Base-by-base conservation (phyloP, 2,329 filamentous ascomycete genomes). In the Lachnellula subtilissima region DNA sequence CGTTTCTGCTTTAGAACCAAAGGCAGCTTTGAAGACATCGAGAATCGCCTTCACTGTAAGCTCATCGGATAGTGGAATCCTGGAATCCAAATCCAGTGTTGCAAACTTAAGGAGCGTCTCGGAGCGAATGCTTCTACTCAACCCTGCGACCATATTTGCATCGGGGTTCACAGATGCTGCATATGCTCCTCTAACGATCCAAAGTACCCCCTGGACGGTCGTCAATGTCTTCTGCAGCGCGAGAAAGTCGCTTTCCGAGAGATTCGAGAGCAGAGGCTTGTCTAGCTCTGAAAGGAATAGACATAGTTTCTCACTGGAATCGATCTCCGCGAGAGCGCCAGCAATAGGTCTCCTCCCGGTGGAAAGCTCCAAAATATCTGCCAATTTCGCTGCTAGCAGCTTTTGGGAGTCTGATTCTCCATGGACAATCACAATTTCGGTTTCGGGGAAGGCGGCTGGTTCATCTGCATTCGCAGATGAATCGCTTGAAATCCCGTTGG, bases 211-310 rank as follows among this genome's bases (percentile, higher is more conserved):
- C 36, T 71, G 72, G 0, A 73, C 68, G 1, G 50, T 57, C 5
- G 67, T 64, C 2, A 78, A 65, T 4, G 82, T 56, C 0, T 63
- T 60, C 19, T 76, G 72, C 28, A 84, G 72, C 1, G 64, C 43
- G 0, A 67, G 45, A 56, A 80, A 83, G n/a, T 74, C 66, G 0
- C 62, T 12, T 12, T 74, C 63, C 1, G 62, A 64, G 69, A 80
- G 77, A 14, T 69, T 56, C 58, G 75, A 77, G 11, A 81, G 56
- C 1, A 69, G 46, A 12, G 64, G 60, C 1, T 61, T 45, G 6
- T 70, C 65, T 23, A 75, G 67, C 47, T 83, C 80, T 4, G 79
- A 65, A 1, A 83, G 69, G 3, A 79, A 79, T 2, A 83, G 64
- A 22, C 75, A 71, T 3, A 74, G 23, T 42, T 63, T 70, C 39